Percentiles rank a stretch among this genome's conserved stretches.
Evolutionary conservation across 1,284 basidiomycete species (phyloP).

Genomic region (Tilletia walkeri): DNA sequence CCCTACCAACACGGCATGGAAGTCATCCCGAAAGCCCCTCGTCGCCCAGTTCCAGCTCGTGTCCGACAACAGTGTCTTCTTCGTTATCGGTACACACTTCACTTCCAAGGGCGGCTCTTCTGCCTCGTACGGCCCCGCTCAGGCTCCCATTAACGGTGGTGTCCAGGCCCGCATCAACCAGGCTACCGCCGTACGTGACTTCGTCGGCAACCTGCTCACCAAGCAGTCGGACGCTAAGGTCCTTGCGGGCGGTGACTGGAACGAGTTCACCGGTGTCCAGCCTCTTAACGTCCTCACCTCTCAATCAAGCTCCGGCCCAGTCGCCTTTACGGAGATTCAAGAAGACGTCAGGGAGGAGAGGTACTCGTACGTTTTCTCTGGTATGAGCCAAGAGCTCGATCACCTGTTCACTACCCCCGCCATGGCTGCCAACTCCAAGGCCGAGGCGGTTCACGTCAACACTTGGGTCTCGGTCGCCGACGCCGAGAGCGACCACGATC

Average conservation of each 20-base stretch:
- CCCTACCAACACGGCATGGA: conserved; percentile 64
- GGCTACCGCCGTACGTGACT: conserved; percentile 61
- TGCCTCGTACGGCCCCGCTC: conserved; percentile 63
- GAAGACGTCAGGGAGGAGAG: conserved; percentile 61
- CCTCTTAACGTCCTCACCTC: conserved; percentile 58
- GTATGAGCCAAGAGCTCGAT: conserved; percentile 64
- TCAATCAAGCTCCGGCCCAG: conserved; percentile 37
- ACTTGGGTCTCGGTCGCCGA: conserved; percentile 60
- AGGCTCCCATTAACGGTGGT: conserved; percentile 65
- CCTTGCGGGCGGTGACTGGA: conserved; percentile 66
- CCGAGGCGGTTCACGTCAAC: conserved; percentile 67
- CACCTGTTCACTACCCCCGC: conserved; percentile 64
- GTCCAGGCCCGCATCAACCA: conserved; percentile 62
- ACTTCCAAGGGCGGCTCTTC: conserved; percentile 65
- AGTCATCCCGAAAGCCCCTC: conserved; percentile 66
- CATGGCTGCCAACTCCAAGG: conserved; percentile 58
- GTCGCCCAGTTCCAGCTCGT: conserved; percentile 57
- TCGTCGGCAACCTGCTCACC: conserved; percentile 61
- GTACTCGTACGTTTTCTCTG: conserved; percentile 61
- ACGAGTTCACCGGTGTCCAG: conserved; percentile 65
- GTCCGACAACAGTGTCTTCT: conserved; percentile 50
- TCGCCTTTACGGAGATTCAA: conserved; percentile 63
- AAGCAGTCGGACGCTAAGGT: conserved; percentile 62
- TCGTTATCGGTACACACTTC: conserved; percentile 67
- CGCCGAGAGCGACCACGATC: conserved; percentile 66